A percentile compares a stretch with the other conserved stretches of the same genome.
Evolutionary conservation across 129 eudicot species (phyloP).

Genomic region (Solidago caesia): DNA sequence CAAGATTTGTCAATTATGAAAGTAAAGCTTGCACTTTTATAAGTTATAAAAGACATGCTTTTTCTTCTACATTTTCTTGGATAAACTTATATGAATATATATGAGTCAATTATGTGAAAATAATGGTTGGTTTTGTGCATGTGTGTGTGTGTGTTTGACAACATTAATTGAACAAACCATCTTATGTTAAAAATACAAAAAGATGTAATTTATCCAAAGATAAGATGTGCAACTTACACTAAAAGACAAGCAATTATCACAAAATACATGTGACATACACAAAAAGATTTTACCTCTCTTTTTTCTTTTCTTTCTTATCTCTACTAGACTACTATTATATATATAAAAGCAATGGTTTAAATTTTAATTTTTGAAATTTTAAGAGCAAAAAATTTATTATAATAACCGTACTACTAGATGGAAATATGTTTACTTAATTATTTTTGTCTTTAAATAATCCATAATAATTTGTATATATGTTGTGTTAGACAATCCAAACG

Average conservation of each 20-base stretch:
- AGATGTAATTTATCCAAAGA: background rate
- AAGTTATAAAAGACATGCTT: background rate
- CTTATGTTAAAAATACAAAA: no score
- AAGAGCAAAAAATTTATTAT: no score
- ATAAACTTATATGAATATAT: background rate
- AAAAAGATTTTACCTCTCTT: background rate
- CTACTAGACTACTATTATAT: no score
- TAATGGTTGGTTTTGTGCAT: slow-evolving; percentile 16
- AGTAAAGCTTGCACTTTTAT: no score
- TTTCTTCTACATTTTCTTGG: background rate
- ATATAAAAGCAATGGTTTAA: no score
- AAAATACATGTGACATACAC: background rate
- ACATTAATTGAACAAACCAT: slow-evolving; percentile 16
- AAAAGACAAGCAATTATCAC: slow-evolving; percentile 13
- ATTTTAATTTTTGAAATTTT: no score
- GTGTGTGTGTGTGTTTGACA: slow-evolving; percentile 2
- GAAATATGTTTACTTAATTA: no score
- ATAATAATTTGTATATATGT: no score
- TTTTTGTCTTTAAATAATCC: no score
- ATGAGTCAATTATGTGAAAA: background rate
- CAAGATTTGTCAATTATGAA: background rate
- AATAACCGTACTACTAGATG: no score
- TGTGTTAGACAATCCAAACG: no score
- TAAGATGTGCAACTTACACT: background rate
- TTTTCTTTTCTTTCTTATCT: no score